Percentiles rank a stretch among this genome's conserved stretches.
Conservation (phyloP, 768 basidiomycete species). For the Crepidotus variabilis region DNA sequence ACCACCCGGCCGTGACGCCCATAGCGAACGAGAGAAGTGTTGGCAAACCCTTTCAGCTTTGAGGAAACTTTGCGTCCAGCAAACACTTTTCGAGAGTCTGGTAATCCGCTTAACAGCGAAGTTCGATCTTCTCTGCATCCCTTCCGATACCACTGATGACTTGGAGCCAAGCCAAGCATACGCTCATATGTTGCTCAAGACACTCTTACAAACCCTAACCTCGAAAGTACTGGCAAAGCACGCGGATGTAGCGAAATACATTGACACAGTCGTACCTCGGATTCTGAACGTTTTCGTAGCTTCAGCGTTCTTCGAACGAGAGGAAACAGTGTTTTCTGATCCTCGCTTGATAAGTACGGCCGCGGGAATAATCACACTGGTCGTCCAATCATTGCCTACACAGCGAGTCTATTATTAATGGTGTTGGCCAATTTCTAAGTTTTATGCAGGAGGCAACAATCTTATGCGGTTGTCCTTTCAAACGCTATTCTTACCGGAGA, state of each 20-base stretch:
- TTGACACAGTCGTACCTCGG: slow-evolving; percentile 69
- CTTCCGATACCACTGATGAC: slow-evolving; percentile 28
- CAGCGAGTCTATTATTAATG: slow-evolving; percentile 49
- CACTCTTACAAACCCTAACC: slow-evolving; percentile 58
- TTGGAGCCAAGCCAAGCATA: slow-evolving; percentile 74
- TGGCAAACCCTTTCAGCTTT: slow-evolving; percentile 70
- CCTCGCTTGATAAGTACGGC: slow-evolving; percentile 55
- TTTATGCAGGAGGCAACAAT: slow-evolving; percentile 57
- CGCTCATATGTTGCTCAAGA: slow-evolving; percentile 75
- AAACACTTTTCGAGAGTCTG: slow-evolving; percentile 80
- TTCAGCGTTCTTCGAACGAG: slow-evolving; percentile 30
- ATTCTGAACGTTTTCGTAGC: slow-evolving; percentile 62
- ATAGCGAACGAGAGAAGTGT: slow-evolving; percentile 53
- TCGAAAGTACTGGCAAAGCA: slow-evolving; percentile 47
- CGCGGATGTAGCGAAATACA: slow-evolving; percentile 74
- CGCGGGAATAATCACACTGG: slow-evolving; percentile 60
- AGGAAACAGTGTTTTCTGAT: slow-evolving; percentile 33
- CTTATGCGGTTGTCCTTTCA: slow-evolving; percentile 41
- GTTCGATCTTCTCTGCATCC: slow-evolving; percentile 63
- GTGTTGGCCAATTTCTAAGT: slow-evolving; percentile 2
- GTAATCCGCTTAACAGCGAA: slow-evolving; percentile 75
- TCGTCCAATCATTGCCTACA: slow-evolving; percentile 58
- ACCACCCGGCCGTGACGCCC: slow-evolving; percentile 53
- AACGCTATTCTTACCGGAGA: slow-evolving; percentile 55
- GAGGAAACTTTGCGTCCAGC: slow-evolving; percentile 65